Percentiles rank a stretch among this genome's conserved stretches.
Conservation (phyloP, 2,329 filamentous ascomycete genomes). For the Cordyceps pruinosa region DNA sequence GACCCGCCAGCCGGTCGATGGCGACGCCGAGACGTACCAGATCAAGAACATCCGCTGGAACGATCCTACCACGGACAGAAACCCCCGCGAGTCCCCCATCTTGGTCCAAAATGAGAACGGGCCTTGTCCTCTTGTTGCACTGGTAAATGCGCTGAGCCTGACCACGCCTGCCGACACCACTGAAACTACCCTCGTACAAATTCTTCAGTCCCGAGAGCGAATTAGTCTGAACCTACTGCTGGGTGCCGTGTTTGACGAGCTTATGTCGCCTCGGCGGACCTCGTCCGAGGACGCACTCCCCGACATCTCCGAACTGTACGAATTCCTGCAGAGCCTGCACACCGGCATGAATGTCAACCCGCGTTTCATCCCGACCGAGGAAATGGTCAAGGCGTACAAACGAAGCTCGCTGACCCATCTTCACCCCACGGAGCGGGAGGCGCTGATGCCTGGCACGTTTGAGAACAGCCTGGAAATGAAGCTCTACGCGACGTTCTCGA, state of each 20-base stretch:
- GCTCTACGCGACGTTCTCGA: constrained; percentile 82
- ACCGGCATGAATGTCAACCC: constrained; percentile 99
- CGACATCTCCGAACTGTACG: constrained; percentile 81
- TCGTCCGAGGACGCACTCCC: constrained; percentile 60
- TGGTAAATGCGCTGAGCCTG: constrained; percentile 86
- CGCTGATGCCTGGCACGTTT: constrained; percentile 62
- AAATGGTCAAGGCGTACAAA: constrained; percentile 40
- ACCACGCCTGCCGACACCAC: constrained; percentile 60
- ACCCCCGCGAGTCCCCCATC: constrained; percentile 72
- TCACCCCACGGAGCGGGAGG: constrained; percentile 42
- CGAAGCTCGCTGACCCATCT: constrained; percentile 47
- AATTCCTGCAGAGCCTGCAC: constrained; percentile 79
- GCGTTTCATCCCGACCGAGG: constrained; percentile 60
- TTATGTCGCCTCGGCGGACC: constrained; percentile 69
- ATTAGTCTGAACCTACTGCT: constrained; percentile 80
- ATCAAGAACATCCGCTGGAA: constrained; percentile 89
- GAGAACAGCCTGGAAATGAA: constrained; percentile 81
- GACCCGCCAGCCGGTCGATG: constrained; percentile 36
- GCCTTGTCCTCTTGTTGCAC: constrained; percentile 83
- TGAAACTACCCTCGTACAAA: constrained; percentile 68
- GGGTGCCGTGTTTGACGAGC: constrained; percentile 86
- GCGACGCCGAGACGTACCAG: constrained; percentile 71
- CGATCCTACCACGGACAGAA: constrained; percentile 53
- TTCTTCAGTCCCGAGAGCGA: constrained; percentile 73
- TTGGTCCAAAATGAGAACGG: constrained; percentile 91